Base-by-base conservation (phyloP, 2,329 filamentous ascomycete genomes). In the Thermochaetoides dissita region DNA sequence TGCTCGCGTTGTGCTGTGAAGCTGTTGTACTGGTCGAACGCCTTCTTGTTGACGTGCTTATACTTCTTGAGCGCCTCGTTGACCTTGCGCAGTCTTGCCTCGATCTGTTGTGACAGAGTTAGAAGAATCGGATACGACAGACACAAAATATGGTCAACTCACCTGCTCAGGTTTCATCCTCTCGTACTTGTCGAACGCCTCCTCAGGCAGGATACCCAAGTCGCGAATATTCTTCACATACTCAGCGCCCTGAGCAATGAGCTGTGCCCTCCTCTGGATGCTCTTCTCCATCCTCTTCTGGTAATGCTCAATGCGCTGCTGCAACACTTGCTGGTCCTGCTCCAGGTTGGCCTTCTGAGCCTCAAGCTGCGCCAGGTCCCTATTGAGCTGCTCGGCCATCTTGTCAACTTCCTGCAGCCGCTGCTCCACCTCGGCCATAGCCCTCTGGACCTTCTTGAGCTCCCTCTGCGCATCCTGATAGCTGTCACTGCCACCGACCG, bases 11-110 rank as follows among this genome's bases (percentile, higher is more conserved):
- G 86, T 39, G 80, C 83, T 7, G 89, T 95, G 60, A 96, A 98
- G 64, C 81, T 94, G 65, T 89, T 93, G 67, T 96, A 98, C 61
- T 98, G 91, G 63, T 98, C 93, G 58, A 96, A 94, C 0, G 91
- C 91, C 65, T 98, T 96, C 67, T 96, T 98, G 74, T 98, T 98
- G 65, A 98, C 88, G 55, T 95, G 86, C 42, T 87, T 86, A 65
- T 91, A 96, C 59, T 95, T 94, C 66, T 96, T 96, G 42, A 96
- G 70, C 0, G 84, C 79, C 53, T 94, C 85, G 49, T 94, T 93
- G 55, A 89, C 86, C 56, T 88, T 93, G 64, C 91, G 87, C 24
- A 96, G 75, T 43, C 81, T 79, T 34, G 66, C 66, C n/a, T 68
- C 67, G 45, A 76, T 75, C 69, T 76, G 47, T 8, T 33, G 9